phyloP scores from a whole-genome alignment of 108 stramenopile genomes.

The Skeletonema costatum region DNA sequence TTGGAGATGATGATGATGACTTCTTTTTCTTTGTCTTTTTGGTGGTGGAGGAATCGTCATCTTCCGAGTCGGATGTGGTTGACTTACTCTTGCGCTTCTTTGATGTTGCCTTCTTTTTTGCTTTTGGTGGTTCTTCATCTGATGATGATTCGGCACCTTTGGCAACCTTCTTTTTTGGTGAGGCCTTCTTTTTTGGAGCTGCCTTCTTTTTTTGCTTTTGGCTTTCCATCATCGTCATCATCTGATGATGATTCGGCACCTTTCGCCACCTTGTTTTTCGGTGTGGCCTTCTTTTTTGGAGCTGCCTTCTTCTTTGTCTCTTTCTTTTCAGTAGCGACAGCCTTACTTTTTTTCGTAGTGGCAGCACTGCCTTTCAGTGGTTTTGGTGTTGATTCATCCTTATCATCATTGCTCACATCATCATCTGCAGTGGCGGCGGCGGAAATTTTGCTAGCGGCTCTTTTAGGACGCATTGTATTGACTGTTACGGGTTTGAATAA shows the following conservation, averaged over 20 bases:
- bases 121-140: neutral
- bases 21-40: slow-evolving; percentile 5
- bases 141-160: neutral
- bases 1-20: neutral
- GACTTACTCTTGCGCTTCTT: slow-evolving; percentile 15
- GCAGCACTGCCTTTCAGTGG: neutral
- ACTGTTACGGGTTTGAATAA: neutral
- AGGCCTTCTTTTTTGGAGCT: neutral
- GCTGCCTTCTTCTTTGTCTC: neutral
- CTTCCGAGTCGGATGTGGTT: neutral
- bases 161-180: neutral
- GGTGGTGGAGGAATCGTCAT: neutral
- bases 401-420: neutral
- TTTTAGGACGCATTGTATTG: neutral
- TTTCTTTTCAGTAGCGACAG: neutral
- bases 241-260: neutral
- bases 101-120: slow-evolving; percentile 16
- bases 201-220: slow-evolving; percentile 10
- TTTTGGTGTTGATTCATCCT: neutral
- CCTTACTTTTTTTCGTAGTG: neutral
- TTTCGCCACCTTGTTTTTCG: slow-evolving; percentile 1
- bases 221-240: neutral
- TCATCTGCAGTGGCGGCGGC: neutral
- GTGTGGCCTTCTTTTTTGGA: neutral
- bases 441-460: neutral